Evolutionary conservation across 2,329 filamentous ascomycete species (phyloP).

Genomic region (Parastagonospora nodorum): DNA sequence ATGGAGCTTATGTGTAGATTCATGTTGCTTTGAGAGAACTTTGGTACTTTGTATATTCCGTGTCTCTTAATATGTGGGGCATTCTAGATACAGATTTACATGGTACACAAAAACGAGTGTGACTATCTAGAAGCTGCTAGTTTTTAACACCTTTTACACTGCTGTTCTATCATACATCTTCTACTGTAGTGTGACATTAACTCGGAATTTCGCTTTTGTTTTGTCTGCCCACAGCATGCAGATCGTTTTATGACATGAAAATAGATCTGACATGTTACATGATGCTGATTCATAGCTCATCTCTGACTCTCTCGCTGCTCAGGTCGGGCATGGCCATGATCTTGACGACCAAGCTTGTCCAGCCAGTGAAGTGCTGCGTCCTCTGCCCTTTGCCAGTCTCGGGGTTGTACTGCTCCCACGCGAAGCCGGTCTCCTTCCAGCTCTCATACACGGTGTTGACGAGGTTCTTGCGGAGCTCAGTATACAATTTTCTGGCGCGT

Average conservation of each 20-base stretch:
- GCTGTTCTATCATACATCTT: too few species aligned
- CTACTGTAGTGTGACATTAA: too few species aligned
- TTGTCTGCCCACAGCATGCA: too few species aligned
- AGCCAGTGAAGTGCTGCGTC: conserved; percentile 97
- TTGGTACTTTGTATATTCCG: too few species aligned
- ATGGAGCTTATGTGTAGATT: too few species aligned
- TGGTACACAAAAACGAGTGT: too few species aligned
- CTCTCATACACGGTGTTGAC: conserved; percentile 85
- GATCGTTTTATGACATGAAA: not conserved
- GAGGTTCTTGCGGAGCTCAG: conserved; percentile 76
- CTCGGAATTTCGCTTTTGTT: too few species aligned
- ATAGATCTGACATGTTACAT: not conserved
- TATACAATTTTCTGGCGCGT: conserved; percentile 76
- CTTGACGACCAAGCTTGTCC: conserved; percentile 98
- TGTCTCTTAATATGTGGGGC: too few species aligned
- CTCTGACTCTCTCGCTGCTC: conserved; percentile 26
- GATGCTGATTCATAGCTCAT: conserved; percentile 30
- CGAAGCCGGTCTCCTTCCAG: conserved; percentile 92
- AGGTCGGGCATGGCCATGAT: conserved; percentile 93
- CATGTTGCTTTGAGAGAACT: too few species aligned
- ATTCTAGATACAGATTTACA: too few species aligned
- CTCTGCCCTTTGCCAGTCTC: conserved; percentile 92
- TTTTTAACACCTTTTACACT: too few species aligned
- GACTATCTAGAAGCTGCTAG: too few species aligned
- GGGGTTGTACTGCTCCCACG: conserved; percentile 98